These are phyloP conservation scores for Akanthomyces lecanii DNA, from an alignment of 2,329 filamentous ascomycete species.

Conservation along the genomic window DNA sequence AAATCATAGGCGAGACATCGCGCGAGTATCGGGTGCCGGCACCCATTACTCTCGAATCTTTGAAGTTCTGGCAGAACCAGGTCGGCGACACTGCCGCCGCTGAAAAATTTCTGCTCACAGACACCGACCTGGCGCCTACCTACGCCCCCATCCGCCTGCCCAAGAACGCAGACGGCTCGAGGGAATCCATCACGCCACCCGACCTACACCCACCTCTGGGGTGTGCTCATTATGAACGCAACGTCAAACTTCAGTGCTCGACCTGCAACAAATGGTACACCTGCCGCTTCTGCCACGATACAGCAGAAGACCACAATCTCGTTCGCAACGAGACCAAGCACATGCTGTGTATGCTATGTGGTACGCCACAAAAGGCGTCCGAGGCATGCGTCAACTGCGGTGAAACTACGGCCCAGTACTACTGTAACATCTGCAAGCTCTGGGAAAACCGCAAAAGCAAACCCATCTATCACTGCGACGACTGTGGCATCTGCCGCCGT, in stretches of 20 bases:
- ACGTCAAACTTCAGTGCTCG: conserved; percentile 92
- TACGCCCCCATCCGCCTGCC: conserved; percentile 54
- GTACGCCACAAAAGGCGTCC: conserved; percentile 74
- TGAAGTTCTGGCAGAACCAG: conserved; percentile 56
- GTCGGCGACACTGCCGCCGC: conserved; percentile 34
- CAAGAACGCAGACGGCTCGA: conserved; percentile 42
- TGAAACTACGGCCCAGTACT: conserved; percentile 78
- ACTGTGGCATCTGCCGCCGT: conserved; percentile 91
- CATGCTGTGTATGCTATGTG: conserved; percentile 97
- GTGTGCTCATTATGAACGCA: conserved; percentile 89
- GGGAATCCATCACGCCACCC: conserved; percentile 25
- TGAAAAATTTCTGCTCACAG: conserved; percentile 48
- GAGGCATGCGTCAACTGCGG: conserved; percentile 76
- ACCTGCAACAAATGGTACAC: conserved; percentile 90
- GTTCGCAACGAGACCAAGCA: conserved; percentile 81
- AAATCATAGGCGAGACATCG: conserved; percentile 17
- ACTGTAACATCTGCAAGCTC: conserved; percentile 89
- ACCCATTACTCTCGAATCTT: conserved; percentile 46
- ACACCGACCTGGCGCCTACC: conserved; percentile 62
- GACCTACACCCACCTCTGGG: conserved; percentile 55
- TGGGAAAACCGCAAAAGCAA: conserved; percentile 94
- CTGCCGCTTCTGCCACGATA: conserved; percentile 91
- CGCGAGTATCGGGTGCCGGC: conserved; percentile 23
- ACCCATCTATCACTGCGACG: conserved; percentile 91
- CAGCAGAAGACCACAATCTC: conserved; percentile 71